These are phyloP conservation scores for Chaetothyriales sp. DNA, from an alignment of 2,329 filamentous ascomycete genomes.

Conservation along the genomic window DNA sequence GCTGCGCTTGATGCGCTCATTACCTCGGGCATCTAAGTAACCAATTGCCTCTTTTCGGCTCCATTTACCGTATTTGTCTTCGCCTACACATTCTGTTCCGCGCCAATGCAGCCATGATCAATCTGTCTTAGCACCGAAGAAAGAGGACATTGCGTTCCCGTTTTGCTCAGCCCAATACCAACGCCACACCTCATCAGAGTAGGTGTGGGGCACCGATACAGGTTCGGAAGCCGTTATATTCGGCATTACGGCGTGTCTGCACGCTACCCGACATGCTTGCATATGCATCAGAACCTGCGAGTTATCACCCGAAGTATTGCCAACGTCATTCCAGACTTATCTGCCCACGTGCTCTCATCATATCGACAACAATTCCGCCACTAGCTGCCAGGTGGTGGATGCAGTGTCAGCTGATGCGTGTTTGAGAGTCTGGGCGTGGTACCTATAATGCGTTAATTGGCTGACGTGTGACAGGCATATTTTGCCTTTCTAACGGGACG, in stretches of 20 bases:
- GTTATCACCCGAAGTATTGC: no score
- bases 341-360: not conserved
- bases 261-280: not conserved
- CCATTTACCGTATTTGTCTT: not conserved
- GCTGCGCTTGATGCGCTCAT: no score
- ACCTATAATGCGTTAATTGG: not conserved
- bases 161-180: not conserved
- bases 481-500: no score
- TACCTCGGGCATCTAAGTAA: no score
- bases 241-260: no score
- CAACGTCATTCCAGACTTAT: no score
- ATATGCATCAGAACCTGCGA: not conserved
- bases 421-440: not conserved
- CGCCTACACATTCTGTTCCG: no score
- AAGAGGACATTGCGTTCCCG: not conserved
- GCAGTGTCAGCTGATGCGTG: not conserved
- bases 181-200: not conserved
- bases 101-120: no score
- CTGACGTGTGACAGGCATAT: not conserved
- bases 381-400: not conserved
- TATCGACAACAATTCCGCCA: not conserved
- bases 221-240: not conserved
- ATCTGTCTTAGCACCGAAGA: not conserved
- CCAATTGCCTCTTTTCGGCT: not conserved
- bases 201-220: not conserved